These are phyloP conservation scores for Saccharomycopsis sp. DNA, from an alignment of 805 yeast species.

Conservation along the genomic window DNA sequence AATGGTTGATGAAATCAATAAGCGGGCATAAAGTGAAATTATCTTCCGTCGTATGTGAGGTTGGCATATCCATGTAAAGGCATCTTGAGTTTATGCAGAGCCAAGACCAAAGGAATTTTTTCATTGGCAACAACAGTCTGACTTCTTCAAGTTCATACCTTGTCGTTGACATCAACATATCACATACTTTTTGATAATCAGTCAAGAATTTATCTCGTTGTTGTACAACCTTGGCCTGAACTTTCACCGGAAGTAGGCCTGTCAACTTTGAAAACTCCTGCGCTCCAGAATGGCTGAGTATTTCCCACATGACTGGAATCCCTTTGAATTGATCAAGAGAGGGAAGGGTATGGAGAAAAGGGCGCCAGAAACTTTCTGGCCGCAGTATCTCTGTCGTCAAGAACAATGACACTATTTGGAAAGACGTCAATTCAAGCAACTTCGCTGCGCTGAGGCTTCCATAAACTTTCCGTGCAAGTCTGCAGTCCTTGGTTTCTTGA, in stretches of 20 bases:
- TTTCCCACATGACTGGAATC: constrained; percentile 9
- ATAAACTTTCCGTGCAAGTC: constrained; percentile 5
- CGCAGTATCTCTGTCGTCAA: constrained; percentile 6
- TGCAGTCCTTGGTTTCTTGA: no score
- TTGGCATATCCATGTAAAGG: constrained; percentile 62
- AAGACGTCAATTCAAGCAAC: constrained; percentile 7
- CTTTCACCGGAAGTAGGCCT: constrained; percentile 1
- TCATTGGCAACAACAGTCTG: no score
- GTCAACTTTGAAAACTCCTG: constrained; percentile 1
- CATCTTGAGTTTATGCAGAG: constrained; percentile 87
- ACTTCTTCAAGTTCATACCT: no score
- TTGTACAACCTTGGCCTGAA: constrained; percentile 3
- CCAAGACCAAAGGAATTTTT: constrained; percentile 61
- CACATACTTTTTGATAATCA: constrained; percentile 9
- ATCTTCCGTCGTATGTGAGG: constrained; percentile 41
- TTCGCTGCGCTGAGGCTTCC: background rate
- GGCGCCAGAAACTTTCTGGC: constrained; percentile 9
- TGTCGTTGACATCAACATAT: constrained; percentile 1
- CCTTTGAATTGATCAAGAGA: constrained; percentile 1
- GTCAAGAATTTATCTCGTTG: constrained; percentile 8
- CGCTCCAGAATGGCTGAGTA: constrained; percentile 1
- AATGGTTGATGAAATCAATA: constrained; percentile 82
- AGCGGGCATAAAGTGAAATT: constrained; percentile 87
- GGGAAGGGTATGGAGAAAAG: constrained; percentile 10
- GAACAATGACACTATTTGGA: constrained; percentile 12